Evolutionary conservation across 495 filamentous ascomycete genomes (phyloP).

Genomic region (Penicillium atrosanguineum): DNA sequence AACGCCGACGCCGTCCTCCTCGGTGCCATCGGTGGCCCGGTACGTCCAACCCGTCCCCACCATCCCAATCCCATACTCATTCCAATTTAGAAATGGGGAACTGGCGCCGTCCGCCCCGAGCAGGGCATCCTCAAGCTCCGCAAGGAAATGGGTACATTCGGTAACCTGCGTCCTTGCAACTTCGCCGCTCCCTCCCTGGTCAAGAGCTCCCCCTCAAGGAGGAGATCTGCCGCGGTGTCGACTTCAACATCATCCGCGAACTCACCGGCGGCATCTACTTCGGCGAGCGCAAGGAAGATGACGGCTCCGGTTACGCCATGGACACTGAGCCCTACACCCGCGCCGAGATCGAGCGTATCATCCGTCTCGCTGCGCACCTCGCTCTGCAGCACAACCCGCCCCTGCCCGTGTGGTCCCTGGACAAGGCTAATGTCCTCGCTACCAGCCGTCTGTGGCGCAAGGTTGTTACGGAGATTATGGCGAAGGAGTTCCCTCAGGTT

Average conservation of each 20-base stretch:
- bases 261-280: constrained; percentile 97
- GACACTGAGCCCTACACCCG: constrained; percentile 92
- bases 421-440: constrained; percentile 97
- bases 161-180: constrained; percentile 96
- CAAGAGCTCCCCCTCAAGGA: constrained; percentile 87
- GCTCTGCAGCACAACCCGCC: constrained; percentile 79
- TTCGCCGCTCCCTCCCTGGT: constrained; percentile 90
- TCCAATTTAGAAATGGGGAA: constrained; percentile 80
- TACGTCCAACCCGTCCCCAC: constrained; percentile 35
- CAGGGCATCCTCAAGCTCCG: constrained; percentile 91
- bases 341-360: constrained; percentile 85
- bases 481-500: constrained; percentile 84
- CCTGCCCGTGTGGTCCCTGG: constrained; percentile 79
- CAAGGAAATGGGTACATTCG: constrained; percentile 92
- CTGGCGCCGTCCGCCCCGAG: constrained; percentile 83
- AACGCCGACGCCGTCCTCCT: constrained; percentile 88
- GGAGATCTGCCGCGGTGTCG: constrained; percentile 77
- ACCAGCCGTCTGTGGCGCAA: constrained; percentile 89
- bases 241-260: constrained; percentile 95
- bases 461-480: constrained; percentile 72
- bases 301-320: constrained; percentile 69
- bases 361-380: constrained; percentile 76
- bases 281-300: constrained; percentile 83
- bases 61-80: neutral
- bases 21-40: constrained; percentile 91